A percentile compares a stretch with the other conserved stretches of the same genome.
Conservation (phyloP, 306 rosid genomes). For the Malus sylvestris region DNA sequence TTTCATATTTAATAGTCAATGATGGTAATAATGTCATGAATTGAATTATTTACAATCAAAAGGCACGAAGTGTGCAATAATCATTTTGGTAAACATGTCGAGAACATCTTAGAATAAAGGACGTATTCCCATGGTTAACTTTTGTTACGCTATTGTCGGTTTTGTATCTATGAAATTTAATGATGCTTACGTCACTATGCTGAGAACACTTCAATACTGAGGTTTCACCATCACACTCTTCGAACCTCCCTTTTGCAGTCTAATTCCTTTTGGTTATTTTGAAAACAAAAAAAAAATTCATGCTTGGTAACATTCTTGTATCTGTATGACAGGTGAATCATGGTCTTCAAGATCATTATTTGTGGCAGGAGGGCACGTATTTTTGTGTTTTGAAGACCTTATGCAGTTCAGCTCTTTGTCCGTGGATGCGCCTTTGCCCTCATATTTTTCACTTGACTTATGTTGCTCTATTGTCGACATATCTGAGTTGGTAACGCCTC, state of each 20-base stretch:
- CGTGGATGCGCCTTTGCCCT: conserved; percentile 35
- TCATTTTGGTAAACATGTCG: background rate
- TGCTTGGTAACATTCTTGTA: background rate
- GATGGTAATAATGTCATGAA: conserved; percentile 5
- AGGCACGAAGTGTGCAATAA: background rate
- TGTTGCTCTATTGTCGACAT: conserved; percentile 60
- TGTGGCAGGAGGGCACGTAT: conserved; percentile 51
- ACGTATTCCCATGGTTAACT: background rate
- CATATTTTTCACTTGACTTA: conserved; percentile 64
- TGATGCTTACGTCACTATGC: background rate
- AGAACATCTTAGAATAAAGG: background rate
- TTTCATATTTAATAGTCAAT: background rate
- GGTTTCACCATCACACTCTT: background rate
- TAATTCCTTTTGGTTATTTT: background rate
- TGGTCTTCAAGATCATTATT: conserved; percentile 81
- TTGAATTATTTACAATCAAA: background rate
- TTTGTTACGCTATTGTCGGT: background rate
- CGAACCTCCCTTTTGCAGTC: background rate
- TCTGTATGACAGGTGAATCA: conserved; percentile 41
- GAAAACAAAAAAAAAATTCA: background rate
- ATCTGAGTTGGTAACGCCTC: conserved; percentile 56
- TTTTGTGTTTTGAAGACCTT: conserved; percentile 73
- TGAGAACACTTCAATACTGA: background rate
- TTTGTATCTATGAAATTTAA: background rate
- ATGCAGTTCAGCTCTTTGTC: conserved; percentile 50